phyloP scores from a whole-genome alignment of 257 asterid species.

The Nicotiana otophora region DNA sequence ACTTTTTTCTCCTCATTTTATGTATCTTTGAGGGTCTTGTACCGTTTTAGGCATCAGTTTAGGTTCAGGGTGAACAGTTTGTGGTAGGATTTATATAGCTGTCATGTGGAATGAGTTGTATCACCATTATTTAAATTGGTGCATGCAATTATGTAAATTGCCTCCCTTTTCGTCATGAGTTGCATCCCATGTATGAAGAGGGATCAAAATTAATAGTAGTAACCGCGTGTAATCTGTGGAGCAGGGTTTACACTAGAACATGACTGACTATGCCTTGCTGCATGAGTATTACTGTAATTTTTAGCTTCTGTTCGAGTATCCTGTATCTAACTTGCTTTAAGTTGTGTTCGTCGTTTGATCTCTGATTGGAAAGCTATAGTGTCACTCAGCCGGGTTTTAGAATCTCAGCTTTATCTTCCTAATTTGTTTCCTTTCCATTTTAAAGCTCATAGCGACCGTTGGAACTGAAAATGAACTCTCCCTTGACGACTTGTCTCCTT shows the following conservation, averaged over 20 bases:
- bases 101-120: not conserved
- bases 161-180: not conserved
- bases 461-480: too few relatives aligned
- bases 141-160: slow-evolving; percentile 8
- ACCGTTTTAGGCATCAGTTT: not conserved
- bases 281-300: not conserved
- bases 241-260: not conserved
- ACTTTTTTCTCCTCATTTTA: not conserved
- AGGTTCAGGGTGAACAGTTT: slow-evolving; percentile 6
- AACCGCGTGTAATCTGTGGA: not conserved
- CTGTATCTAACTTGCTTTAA: not conserved
- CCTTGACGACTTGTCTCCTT: too few relatives aligned
- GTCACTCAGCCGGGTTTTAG: too few relatives aligned
- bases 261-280: not conserved
- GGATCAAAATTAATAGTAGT: not conserved
- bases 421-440: not conserved
- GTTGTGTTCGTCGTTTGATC: not conserved
- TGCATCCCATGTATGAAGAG: slow-evolving; percentile 8
- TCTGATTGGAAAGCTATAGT: not conserved
- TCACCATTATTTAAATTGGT: not conserved
- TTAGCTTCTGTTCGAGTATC: not conserved
- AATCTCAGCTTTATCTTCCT: not conserved
- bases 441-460: not conserved
- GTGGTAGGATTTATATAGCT: slow-evolving; percentile 8
- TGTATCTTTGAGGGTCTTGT: not conserved